These are phyloP conservation scores for Arthrobotrys iridis DNA, from an alignment of 2,329 filamentous ascomycete genomes.

Conservation along the genomic window DNA sequence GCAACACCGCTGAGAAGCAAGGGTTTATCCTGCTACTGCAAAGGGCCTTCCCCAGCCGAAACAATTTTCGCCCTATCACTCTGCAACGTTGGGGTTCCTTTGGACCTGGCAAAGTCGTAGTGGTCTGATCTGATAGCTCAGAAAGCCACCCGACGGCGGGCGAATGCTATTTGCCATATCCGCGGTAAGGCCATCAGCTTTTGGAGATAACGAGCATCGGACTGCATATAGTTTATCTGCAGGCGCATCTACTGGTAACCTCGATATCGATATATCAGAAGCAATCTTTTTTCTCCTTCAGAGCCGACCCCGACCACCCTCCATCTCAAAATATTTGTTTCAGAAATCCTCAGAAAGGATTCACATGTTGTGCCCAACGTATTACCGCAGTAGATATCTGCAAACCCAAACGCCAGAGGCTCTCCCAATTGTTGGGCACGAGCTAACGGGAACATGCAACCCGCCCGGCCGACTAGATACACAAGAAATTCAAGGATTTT, in stretches of 20 bases:
- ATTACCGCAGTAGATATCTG: not conserved
- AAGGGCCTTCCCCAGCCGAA: slow-evolving; percentile 14
- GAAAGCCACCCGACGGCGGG: slow-evolving; percentile 29
- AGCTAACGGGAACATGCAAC: slow-evolving; percentile 14
- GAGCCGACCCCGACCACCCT: not conserved
- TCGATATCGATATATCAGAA: slow-evolving; percentile 34
- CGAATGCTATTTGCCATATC: not conserved
- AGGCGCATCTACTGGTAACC: slow-evolving; percentile 16
- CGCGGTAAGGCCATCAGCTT: slow-evolving; percentile 2
- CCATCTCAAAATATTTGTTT: slow-evolving; percentile 16
- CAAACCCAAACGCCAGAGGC: not conserved
- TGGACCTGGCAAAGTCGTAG: slow-evolving; percentile 23
- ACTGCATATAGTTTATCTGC: slow-evolving; percentile 31
- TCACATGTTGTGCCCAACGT: slow-evolving; percentile 22
- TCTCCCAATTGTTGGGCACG: slow-evolving; percentile 11
- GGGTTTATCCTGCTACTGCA: slow-evolving; percentile 36
- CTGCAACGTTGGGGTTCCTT: slow-evolving; percentile 35
- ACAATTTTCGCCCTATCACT: slow-evolving; percentile 40
- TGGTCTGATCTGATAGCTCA: slow-evolving; percentile 35
- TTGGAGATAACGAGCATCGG: slow-evolving; percentile 36
- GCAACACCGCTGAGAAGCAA: not conserved
- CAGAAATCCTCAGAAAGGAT: slow-evolving; percentile 15
- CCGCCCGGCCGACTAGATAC: not conserved
- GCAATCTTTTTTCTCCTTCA: not conserved
- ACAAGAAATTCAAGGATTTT: slow-evolving; percentile 19